Conservation (phyloP, 306 rosid species). For the Senna siamea region DNA sequence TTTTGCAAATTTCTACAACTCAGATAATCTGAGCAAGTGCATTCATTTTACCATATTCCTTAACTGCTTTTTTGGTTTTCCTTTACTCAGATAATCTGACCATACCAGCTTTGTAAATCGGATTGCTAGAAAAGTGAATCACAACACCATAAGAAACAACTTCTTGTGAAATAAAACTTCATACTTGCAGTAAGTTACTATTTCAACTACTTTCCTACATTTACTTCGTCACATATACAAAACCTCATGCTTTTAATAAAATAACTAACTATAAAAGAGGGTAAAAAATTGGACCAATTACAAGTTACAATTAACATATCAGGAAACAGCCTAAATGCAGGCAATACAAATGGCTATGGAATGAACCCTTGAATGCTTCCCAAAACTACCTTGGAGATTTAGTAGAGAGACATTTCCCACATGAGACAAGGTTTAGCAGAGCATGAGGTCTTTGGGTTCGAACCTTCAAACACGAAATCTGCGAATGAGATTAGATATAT, state of each 20-base stretch:
- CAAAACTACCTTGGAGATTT: constrained; percentile 74
- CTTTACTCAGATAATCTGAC: no score
- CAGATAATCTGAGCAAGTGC: no score
- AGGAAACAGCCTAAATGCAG: constrained; percentile 53
- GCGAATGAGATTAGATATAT: constrained; percentile 48
- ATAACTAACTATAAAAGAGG: constrained; percentile 32
- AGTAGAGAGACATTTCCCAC: constrained; percentile 78
- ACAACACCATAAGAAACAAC: not conserved
- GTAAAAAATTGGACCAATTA: constrained; percentile 50
- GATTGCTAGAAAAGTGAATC: not conserved
- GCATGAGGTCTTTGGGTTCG: constrained; percentile 64
- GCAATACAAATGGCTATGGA: constrained; percentile 49
- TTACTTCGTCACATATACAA: constrained; percentile 40
- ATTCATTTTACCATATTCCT: no score
- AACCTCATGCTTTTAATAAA: constrained; percentile 57
- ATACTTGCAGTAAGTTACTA: constrained; percentile 37
- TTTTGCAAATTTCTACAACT: no score
- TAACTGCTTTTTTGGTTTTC: no score
- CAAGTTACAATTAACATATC: not conserved
- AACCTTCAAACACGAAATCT: constrained; percentile 83
- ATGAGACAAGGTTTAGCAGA: constrained; percentile 76
- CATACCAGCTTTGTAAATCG: no score
- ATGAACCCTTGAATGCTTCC: constrained; percentile 50
- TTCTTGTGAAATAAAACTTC: no score
- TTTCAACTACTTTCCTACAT: constrained; percentile 43